phyloP scores from a whole-genome alignment of 106 monocot species.

The Dendrobium chrysotoxum region DNA sequence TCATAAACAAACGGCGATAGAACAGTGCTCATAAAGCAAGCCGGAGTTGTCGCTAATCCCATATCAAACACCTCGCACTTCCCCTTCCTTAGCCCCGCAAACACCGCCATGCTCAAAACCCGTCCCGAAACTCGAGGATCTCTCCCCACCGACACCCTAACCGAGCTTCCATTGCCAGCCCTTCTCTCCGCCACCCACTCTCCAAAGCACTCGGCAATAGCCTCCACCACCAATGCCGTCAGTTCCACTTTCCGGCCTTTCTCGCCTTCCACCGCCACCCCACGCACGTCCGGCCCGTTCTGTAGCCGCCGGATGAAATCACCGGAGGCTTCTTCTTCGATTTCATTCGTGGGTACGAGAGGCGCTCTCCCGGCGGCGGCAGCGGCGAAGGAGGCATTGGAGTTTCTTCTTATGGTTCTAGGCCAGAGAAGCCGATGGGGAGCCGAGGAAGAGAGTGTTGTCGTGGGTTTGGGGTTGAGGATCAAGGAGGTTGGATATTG shows the following conservation, averaged over 20 bases:
- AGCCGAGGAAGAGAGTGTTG: not conserved
- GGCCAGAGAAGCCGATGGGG: not conserved
- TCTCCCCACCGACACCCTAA: slow-evolving; percentile 41
- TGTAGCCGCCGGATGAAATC: slow-evolving; percentile 31
- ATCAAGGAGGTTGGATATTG: not conserved
- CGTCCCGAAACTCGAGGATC: slow-evolving; percentile 42
- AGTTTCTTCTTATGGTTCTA: not conserved
- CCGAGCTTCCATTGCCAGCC: not conserved
- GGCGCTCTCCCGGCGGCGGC: not conserved
- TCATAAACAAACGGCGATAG: slow-evolving; percentile 29
- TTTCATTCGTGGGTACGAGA: not conserved
- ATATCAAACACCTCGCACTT: slow-evolving; percentile 43
- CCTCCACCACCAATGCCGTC: slow-evolving; percentile 41
- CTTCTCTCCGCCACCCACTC: slow-evolving; percentile 38
- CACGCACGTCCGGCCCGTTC: slow-evolving; percentile 53
- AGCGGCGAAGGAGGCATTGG: not conserved
- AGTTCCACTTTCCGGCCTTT: slow-evolving; percentile 36
- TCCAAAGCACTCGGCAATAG: slow-evolving; percentile 47
- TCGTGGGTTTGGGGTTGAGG: not conserved
- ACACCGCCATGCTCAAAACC: slow-evolving; percentile 24
- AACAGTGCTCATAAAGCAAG: slow-evolving; percentile 61
- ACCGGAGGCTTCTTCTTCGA: slow-evolving; percentile 12
- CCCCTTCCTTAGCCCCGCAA: slow-evolving; percentile 35
- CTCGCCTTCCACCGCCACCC: slow-evolving; percentile 53
- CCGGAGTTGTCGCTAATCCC: slow-evolving; percentile 58